These are phyloP conservation scores for Eucalyptus tenuipes DNA, from an alignment of 345 rosid genomes.

Conservation along the genomic window DNA sequence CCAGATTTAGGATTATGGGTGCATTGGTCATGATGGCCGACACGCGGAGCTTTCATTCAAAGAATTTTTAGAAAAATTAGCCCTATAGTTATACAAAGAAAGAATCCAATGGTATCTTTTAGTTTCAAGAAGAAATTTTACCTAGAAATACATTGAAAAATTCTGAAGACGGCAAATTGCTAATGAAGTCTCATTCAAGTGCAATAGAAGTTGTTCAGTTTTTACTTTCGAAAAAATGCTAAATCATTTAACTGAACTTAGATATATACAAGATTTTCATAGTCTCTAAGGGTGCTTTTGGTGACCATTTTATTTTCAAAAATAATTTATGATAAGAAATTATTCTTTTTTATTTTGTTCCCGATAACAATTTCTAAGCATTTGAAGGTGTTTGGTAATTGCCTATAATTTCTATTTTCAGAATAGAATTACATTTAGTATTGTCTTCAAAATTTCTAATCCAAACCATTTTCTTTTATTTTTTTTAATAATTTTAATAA, in stretches of 20 bases:
- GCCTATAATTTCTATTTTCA: too few relatives aligned
- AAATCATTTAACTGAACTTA: not conserved
- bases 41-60: slow-evolving; percentile 45
- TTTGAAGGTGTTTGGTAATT: too few relatives aligned
- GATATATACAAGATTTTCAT: not conserved
- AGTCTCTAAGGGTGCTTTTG: not conserved
- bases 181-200: not conserved
- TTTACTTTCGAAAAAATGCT: not conserved
- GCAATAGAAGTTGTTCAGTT: not conserved
- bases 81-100: not conserved
- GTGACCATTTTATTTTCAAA: too few relatives aligned
- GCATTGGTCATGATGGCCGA: slow-evolving; percentile 62
- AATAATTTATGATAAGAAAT: too few relatives aligned
- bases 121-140: not conserved
- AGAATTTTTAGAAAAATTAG: not conserved
- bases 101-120: not conserved
- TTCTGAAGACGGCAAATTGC: not conserved
- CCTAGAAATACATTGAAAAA: not conserved
- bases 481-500: too few relatives aligned
- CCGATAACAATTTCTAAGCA: too few relatives aligned
- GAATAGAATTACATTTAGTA: too few relatives aligned
- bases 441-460: too few relatives aligned
- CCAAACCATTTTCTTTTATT: too few relatives aligned
- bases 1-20: slow-evolving; percentile 52
- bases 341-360: too few relatives aligned